Percentiles rank a stretch among this genome's conserved stretches.
Evolutionary conservation across 2,329 filamentous ascomycete species (phyloP).

Genomic region (Ambrosiella xylebori): DNA sequence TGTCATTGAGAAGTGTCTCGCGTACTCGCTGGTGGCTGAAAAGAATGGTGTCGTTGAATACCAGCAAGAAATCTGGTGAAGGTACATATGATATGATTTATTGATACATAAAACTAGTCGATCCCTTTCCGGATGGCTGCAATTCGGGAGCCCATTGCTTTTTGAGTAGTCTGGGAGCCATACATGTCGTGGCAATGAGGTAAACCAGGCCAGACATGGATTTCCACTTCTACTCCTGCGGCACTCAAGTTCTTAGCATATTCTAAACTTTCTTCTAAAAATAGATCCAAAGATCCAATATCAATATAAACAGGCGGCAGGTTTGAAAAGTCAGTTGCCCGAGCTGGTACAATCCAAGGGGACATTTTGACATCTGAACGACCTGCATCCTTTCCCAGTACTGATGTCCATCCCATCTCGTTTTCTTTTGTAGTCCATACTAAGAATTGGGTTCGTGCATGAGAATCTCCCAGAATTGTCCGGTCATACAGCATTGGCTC

Average conservation of each 20-base stretch:
- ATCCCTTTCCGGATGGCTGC: slow-evolving; percentile 2
- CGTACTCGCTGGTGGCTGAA: too few relatives aligned
- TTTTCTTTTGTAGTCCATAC: slow-evolving; percentile 15
- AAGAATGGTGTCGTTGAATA: too few relatives aligned
- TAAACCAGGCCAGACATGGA: slow-evolving; percentile 25
- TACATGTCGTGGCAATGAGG: slow-evolving; percentile 18
- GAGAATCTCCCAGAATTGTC: slow-evolving; percentile 11
- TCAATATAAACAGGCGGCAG: slow-evolving; percentile 25
- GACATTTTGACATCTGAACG: slow-evolving; percentile 13
- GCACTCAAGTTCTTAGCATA: slow-evolving; percentile 19
- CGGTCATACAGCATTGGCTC: slow-evolving; percentile 22
- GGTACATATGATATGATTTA: too few relatives aligned
- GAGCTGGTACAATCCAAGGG: slow-evolving; percentile 16
- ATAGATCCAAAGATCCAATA: slow-evolving; percentile 23
- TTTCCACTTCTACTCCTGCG: slow-evolving; percentile 22
- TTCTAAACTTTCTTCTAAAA: slow-evolving; percentile 20
- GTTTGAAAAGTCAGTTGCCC: slow-evolving; percentile 15
- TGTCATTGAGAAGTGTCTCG: too few relatives aligned
- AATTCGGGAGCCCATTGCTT: slow-evolving; percentile 8
- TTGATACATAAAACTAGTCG: not conserved
- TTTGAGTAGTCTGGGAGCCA: slow-evolving; percentile 6
- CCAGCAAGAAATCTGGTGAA: too few relatives aligned
- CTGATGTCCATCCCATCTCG: slow-evolving; percentile 16
- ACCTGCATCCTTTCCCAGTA: slow-evolving; percentile 14
- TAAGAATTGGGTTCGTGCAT: slow-evolving; percentile 1